phyloP scores from a whole-genome alignment of 2,329 filamentous ascomycete species.

The Talaromyces sp. region DNA sequence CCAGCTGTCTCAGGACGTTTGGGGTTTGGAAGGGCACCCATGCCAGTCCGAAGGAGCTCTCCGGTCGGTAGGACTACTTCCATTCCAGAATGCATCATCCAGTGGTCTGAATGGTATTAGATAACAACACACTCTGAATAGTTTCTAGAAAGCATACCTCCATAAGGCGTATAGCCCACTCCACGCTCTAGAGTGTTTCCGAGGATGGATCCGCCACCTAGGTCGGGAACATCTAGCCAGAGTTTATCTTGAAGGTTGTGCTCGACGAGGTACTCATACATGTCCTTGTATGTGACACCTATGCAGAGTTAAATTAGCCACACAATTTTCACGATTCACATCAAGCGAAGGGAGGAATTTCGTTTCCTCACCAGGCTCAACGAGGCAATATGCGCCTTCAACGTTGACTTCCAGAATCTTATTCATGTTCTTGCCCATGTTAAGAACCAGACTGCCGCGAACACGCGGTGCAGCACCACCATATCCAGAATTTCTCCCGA shows the following conservation, averaged over 20 bases:
- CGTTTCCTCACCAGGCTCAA: conserved; percentile 28
- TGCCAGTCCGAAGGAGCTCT: conserved; percentile 33
- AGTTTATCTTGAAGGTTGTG: conserved; percentile 25
- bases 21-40: conserved; percentile 24
- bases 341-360: too few relatives aligned
- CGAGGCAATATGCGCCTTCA: conserved; percentile 24
- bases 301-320: too few relatives aligned
- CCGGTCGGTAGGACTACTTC: conserved; percentile 38
- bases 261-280: not conserved
- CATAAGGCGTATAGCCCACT: conserved; percentile 24
- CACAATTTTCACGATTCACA: too few relatives aligned
- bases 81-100: conserved; percentile 38
- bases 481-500: conserved; percentile 25
- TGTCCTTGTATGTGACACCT: conserved; percentile 26
- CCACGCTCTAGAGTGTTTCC: conserved; percentile 42
- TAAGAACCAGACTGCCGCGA: conserved; percentile 39
- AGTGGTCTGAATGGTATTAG: conserved; percentile 27
- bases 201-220: conserved; percentile 46
- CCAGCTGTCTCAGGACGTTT: too few relatives aligned
- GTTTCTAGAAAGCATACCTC: conserved; percentile 5
- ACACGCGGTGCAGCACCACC: conserved; percentile 43
- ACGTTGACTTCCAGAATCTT: conserved; percentile 26
- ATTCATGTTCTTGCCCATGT: conserved; percentile 31
- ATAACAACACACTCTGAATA: too few relatives aligned
- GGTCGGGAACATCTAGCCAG: conserved; percentile 44